Percentiles rank a stretch among this genome's conserved stretches.
These are phyloP conservation scores for Cyberlindnera veronae DNA, from an alignment of 805 yeast genomes.

Conservation along the genomic window DNA sequence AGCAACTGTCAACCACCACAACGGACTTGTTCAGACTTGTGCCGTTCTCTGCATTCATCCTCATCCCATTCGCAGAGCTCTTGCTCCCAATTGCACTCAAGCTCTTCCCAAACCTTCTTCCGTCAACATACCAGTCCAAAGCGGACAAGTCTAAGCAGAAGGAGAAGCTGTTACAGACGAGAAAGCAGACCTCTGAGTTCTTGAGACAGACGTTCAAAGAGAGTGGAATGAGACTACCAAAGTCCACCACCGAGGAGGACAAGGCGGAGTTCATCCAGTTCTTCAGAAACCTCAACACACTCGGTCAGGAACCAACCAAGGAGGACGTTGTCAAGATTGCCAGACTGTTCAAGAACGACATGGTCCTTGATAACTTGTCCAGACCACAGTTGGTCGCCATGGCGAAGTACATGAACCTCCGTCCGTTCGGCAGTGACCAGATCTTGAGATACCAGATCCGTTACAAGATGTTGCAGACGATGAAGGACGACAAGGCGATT, in stretches of 20 bases:
- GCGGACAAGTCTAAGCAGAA: slow-evolving; percentile 57
- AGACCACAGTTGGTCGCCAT: slow-evolving; percentile 89
- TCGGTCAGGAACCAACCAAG: slow-evolving; percentile 55
- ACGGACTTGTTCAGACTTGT: slow-evolving; percentile 82
- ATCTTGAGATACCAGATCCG: slow-evolving; percentile 91
- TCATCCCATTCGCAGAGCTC: slow-evolving; percentile 93
- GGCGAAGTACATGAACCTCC: slow-evolving; percentile 86
- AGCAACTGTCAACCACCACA: slow-evolving; percentile 84
- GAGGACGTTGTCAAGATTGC: slow-evolving; percentile 83
- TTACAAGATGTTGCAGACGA: slow-evolving; percentile 84
- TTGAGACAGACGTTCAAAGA: slow-evolving; percentile 64
- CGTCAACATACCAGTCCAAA: slow-evolving; percentile 82
- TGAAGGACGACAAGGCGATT: slow-evolving; percentile 86
- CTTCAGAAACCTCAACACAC: slow-evolving; percentile 64
- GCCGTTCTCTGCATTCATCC: slow-evolving; percentile 86
- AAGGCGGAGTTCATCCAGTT: slow-evolving; percentile 74
- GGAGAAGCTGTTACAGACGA: slow-evolving; percentile 54
- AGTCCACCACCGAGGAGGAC: slow-evolving; percentile 65
- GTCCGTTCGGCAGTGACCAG: slow-evolving; percentile 91
- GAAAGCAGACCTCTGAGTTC: slow-evolving; percentile 59
- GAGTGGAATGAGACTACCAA: slow-evolving; percentile 65
- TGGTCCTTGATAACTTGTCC: slow-evolving; percentile 86
- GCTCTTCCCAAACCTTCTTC: slow-evolving; percentile 89
- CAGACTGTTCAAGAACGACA: slow-evolving; percentile 86
- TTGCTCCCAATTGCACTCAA: slow-evolving; percentile 85